Percentiles rank a stretch among this genome's conserved stretches.
phyloP scores from a whole-genome alignment of 495 filamentous ascomycete species.

The Cladorrhinum samala region DNA sequence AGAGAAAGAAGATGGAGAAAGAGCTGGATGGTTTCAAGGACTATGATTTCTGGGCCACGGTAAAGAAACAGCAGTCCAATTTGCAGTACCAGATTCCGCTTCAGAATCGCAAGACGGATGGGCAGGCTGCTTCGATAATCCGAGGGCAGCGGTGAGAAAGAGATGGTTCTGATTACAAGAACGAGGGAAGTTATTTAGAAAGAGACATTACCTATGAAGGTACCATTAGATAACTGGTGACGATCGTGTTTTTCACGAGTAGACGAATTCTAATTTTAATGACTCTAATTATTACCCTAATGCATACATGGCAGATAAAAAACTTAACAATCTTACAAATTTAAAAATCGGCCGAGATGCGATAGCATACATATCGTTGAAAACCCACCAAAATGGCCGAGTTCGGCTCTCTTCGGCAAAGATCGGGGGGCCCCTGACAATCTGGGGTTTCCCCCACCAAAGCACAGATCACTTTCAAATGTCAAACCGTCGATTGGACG shows the following conservation, averaged over 20 bases:
- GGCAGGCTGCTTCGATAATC: not conserved
- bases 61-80: slow-evolving; percentile 26
- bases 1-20: slow-evolving; percentile 17
- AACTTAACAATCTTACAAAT: no score
- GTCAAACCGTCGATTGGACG: slow-evolving; percentile 20
- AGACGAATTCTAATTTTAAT: no score
- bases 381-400: not conserved
- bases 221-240: no score
- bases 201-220: no score
- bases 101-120: slow-evolving; percentile 26
- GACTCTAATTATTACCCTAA: no score
- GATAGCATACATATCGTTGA: not conserved
- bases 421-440: not conserved
- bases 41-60: slow-evolving; percentile 42
- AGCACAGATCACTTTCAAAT: slow-evolving; percentile 25
- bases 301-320: no score
- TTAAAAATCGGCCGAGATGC: no score
- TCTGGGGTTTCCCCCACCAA: slow-evolving; percentile 6
- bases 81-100: slow-evolving; percentile 37
- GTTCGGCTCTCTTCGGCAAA: slow-evolving; percentile 23
- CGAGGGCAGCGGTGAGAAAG: not conserved
- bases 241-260: no score
- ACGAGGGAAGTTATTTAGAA: no score
- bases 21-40: slow-evolving; percentile 22
- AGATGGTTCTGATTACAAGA: no score